phyloP scores from a whole-genome alignment of 345 rosid genomes.

The Boechera divaricarpa region DNA sequence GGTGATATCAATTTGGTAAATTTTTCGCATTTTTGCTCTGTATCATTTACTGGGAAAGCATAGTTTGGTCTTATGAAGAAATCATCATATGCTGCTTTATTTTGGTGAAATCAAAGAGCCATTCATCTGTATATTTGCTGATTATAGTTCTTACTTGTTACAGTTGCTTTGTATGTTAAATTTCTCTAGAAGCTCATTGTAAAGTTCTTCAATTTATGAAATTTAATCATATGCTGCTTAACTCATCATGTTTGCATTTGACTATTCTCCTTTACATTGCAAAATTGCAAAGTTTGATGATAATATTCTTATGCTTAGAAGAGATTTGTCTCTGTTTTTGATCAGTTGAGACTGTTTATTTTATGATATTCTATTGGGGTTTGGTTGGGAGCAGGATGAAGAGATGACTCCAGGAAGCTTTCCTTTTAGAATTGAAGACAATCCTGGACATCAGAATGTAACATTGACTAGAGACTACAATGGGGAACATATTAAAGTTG shows the following conservation, averaged over 20 bases:
- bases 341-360: not conserved
- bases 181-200: not conserved
- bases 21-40: not conserved
- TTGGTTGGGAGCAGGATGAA: constrained; percentile 52
- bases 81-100: not conserved
- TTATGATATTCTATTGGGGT: constrained; percentile 6
- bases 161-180: not conserved
- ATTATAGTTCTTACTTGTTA: not conserved
- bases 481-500: constrained; percentile 69
- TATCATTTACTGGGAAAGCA: not conserved
- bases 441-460: constrained; percentile 63
- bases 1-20: constrained; percentile 56
- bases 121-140: not conserved
- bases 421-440: constrained; percentile 79
- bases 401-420: constrained; percentile 60
- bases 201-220: constrained; percentile 14
- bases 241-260: constrained; percentile 1
- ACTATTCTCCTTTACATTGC: constrained; percentile 9
- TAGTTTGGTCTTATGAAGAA: not conserved
- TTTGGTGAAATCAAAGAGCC: not conserved
- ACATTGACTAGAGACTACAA: constrained; percentile 70
- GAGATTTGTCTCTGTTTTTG: not conserved
- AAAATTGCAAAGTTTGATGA: not conserved
- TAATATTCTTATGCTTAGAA: not conserved
- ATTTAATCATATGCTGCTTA: not conserved